Conservation (phyloP, 2,329 filamentous ascomycete species). For the Capronia epimyces region DNA sequence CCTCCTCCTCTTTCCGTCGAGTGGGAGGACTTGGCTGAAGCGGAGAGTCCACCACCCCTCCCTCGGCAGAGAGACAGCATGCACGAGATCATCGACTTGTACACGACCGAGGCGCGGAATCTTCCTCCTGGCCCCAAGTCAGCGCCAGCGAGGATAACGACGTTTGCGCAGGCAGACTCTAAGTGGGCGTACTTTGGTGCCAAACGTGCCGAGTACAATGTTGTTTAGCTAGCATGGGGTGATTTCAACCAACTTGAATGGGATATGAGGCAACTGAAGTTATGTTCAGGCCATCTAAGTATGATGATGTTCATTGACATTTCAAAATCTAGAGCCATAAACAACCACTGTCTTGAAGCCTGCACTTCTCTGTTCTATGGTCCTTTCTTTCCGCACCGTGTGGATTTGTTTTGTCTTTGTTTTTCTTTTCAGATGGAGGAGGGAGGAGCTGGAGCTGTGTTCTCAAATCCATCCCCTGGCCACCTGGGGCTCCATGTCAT, state of each 20-base stretch:
- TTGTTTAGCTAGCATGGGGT: too few species aligned
- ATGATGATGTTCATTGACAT: too few species aligned
- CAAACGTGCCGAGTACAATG: slow-evolving; percentile 7
- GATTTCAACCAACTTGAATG: too few species aligned
- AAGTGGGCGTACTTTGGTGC: slow-evolving; percentile 18
- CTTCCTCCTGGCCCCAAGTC: slow-evolving; percentile 4
- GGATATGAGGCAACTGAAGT: too few species aligned
- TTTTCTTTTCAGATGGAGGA: too few species aligned
- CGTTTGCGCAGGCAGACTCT: slow-evolving; percentile 16
- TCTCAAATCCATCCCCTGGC: slow-evolving; percentile 2
- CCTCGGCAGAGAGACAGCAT: slow-evolving; percentile 7
- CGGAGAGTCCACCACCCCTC: slow-evolving; percentile 8
- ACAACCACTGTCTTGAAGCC: too few species aligned
- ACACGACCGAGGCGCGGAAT: slow-evolving; percentile 3
- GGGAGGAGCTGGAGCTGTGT: too few species aligned
- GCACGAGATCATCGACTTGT: slow-evolving; percentile 20
- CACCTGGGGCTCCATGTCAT: neutral
- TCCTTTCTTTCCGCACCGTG: too few species aligned
- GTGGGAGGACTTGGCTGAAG: neutral
- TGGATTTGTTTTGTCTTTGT: too few species aligned
- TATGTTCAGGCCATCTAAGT: too few species aligned
- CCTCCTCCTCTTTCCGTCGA: slow-evolving; percentile 15
- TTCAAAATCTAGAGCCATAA: too few species aligned
- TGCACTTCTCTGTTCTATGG: too few species aligned
- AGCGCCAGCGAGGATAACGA: slow-evolving; percentile 7